Evolutionary conservation across 805 yeast species (phyloP), one percentile per base, ranked within the genome.

Genomic region (Ogataea parapolymorpha): DNA sequence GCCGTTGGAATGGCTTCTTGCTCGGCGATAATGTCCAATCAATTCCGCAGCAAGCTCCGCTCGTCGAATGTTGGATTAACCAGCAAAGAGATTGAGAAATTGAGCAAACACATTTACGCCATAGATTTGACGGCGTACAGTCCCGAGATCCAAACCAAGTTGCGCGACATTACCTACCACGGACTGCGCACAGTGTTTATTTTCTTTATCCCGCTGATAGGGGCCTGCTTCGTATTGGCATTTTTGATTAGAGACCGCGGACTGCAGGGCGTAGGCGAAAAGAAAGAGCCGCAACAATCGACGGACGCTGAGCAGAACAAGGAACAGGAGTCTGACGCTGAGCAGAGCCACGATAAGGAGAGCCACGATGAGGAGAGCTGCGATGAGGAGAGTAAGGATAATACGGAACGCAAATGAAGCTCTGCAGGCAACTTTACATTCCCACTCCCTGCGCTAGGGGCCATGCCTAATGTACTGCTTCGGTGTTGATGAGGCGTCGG

Each of bases 1-100:
- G 71, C 83, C 1, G 61, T 77, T 20, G 84, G 85, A 0, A 62
- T 78, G 26, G 81, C 83, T 1, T 58, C 74, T 8, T 48, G 56
- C 11, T 49, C 63, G 2, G 48, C 62, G 6, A 48, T 59, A n/a
- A 33, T 58, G 36, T 56, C 63, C n/a, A 59, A 58, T 42, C 46
- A 51, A 4, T 50, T 59, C 37, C 44, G 45, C 22, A n/a, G 22
- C 8, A 45, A 47, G 23, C 22, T 59, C 1, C 36, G 40, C 18
- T 14, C 32, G 3, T 31, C 41, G 4, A 7, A 44, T 18, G 24
- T 50, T 9, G 46, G 42, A n/a, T 35, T 52, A 2, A 31, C 49
- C 3, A 35, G 28, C 4, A 37, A 26, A 0, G 42, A 50, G 32
- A 44, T 51, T 15, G 33, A 37, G 6, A 39, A 52, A 12, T 47